Evolutionary conservation across 768 basidiomycete genomes (phyloP).

Genomic region (Chalciporus pseudorubinellus): DNA sequence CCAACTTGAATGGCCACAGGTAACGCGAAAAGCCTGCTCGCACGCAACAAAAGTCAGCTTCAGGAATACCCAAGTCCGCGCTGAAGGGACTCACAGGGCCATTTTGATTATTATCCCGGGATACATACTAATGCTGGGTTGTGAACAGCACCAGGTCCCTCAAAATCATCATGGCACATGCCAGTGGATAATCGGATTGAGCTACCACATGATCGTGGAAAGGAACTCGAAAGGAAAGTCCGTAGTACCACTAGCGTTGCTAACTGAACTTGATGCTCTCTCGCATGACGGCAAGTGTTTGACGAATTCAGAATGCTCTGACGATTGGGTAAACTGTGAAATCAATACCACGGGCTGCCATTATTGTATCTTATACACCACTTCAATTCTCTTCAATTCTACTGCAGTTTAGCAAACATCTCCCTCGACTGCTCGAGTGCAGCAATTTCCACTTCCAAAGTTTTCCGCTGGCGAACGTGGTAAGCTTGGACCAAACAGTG

Average conservation of each 20-base stretch:
- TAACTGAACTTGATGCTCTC: no score
- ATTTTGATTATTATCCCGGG: background rate
- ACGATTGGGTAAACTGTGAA: background rate
- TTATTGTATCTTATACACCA: background rate
- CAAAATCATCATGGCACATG: no score
- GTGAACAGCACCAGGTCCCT: no score
- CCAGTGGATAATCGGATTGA: no score
- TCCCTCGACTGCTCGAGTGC: constrained; percentile 67
- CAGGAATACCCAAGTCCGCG: background rate
- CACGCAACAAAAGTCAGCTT: background rate
- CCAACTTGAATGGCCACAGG: background rate
- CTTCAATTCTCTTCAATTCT: background rate
- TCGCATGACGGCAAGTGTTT: no score
- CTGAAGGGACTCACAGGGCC: background rate
- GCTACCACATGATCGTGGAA: no score
- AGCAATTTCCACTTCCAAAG: constrained; percentile 75
- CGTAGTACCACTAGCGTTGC: no score
- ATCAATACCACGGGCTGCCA: background rate
- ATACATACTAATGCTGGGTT: background rate
- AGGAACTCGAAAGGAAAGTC: no score
- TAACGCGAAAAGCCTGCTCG: background rate
- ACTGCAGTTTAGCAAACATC: constrained; percentile 73
- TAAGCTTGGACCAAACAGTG: background rate
- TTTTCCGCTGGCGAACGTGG: constrained; percentile 53
- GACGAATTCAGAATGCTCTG: background rate